Evolutionary conservation across 768 basidiomycete genomes (phyloP).

Genomic region (Tricholoma saponaceum): DNA sequence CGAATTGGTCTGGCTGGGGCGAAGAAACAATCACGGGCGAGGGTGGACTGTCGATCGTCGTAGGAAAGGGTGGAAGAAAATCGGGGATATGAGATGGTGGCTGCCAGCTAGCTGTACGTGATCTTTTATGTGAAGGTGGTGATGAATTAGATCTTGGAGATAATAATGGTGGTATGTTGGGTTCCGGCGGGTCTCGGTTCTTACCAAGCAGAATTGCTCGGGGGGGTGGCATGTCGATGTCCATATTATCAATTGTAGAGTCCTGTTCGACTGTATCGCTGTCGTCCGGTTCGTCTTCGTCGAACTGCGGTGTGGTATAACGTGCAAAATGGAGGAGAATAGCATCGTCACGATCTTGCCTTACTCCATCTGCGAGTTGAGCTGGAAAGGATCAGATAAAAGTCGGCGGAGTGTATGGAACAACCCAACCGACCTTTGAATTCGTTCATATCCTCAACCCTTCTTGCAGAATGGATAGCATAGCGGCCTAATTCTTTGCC

Average conservation of each 20-base stretch:
- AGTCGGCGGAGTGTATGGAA: slow-evolving; percentile 10
- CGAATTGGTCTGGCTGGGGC: slow-evolving; percentile 24
- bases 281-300: slow-evolving; percentile 27
- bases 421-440: slow-evolving; percentile 54
- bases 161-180: slow-evolving; percentile 36
- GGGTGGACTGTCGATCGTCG: slow-evolving; percentile 24
- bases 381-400: slow-evolving; percentile 40
- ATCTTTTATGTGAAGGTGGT: slow-evolving; percentile 54
- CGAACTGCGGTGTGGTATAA: slow-evolving; percentile 28
- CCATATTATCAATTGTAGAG: slow-evolving; percentile 22
- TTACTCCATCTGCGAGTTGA: slow-evolving; percentile 55
- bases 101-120: slow-evolving; percentile 52
- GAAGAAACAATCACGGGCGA: slow-evolving; percentile 32
- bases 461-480: slow-evolving; percentile 54
- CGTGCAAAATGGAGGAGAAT: slow-evolving; percentile 49
- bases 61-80: slow-evolving; percentile 68
- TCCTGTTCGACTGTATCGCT: slow-evolving; percentile 29
- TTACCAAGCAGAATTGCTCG: slow-evolving; percentile 12
- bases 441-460: slow-evolving; percentile 71
- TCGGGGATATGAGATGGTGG: slow-evolving; percentile 62
- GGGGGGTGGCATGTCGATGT: slow-evolving; percentile 21
- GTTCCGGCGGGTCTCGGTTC: slow-evolving; percentile 26
- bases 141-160: slow-evolving; percentile 58
- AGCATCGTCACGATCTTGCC: slow-evolving; percentile 49
- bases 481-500: slow-evolving; percentile 68